A percentile compares a stretch with the other conserved stretches of the same genome.
Conservation (phyloP, 306 rosid genomes). For the Quercus wislizeni region DNA sequence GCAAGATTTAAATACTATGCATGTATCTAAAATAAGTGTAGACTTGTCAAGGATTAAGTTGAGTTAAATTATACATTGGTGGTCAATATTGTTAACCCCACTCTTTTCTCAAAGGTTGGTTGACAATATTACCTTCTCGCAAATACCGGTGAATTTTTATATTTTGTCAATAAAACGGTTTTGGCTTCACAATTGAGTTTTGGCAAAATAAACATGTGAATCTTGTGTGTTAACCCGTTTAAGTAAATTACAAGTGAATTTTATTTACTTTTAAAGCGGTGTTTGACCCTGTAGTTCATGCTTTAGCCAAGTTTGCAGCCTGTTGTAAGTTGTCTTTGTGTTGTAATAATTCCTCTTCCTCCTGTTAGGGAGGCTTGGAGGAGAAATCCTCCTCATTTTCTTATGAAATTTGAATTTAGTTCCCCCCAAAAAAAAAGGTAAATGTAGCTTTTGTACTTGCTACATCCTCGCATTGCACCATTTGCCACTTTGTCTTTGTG, state of each 20-base stretch:
- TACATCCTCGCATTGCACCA: not conserved
- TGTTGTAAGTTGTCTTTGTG: no score
- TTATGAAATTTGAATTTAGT: no score
- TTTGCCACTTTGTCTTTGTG: not conserved
- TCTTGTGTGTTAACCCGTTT: not conserved
- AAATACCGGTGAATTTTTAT: not conserved
- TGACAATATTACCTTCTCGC: not conserved
- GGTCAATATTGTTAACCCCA: not conserved
- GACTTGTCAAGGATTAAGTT: conserved; percentile 1
- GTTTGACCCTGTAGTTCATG: no score
- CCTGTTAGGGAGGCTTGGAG: no score
- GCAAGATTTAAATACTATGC: not conserved
- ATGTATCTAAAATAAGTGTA: conserved; percentile 19
- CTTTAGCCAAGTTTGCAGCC: no score
- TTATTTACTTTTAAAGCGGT: no score
- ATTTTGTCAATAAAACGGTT: not conserved
- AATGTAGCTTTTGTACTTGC: not conserved
- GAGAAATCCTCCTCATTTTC: no score
- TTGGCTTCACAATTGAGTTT: not conserved
- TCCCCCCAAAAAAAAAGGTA: no score
- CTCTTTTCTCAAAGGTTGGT: not conserved
- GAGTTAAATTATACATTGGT: not conserved
- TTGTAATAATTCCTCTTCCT: no score
- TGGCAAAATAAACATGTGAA: not conserved
- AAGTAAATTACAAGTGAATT: no score